Evolutionary conservation across 768 basidiomycete species (phyloP).

Genomic region (Hypholoma fasciculare): DNA sequence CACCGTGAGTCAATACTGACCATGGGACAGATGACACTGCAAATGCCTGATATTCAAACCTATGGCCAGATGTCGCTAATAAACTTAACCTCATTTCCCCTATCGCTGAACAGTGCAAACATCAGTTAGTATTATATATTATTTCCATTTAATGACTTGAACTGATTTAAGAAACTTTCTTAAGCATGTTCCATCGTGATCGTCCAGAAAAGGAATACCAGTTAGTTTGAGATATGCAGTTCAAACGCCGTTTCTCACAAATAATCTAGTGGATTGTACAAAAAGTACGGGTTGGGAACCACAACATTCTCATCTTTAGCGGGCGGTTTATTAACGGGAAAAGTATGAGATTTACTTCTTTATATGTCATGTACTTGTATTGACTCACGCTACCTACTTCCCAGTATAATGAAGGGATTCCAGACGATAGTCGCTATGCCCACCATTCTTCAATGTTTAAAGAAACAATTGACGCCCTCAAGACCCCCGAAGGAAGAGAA

Average conservation of each 20-base stretch:
- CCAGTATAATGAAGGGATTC: conserved; percentile 76
- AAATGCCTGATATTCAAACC: neutral
- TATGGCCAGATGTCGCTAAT: conserved; percentile 55
- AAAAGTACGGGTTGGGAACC: conserved; percentile 67
- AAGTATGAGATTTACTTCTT: conserved; percentile 36
- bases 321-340: conserved; percentile 73
- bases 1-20: conserved; percentile 36
- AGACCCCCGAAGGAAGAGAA: conserved; percentile 57
- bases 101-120: conserved; percentile 74
- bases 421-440: conserved; percentile 67
- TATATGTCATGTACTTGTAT: neutral
- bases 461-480: conserved; percentile 49
- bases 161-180: neutral
- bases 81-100: conserved; percentile 68
- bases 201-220: conserved; percentile 77
- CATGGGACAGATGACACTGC: no score
- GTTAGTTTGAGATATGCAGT: conserved; percentile 29
- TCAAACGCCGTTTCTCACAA: neutral
- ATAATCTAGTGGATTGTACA: conserved; percentile 51
- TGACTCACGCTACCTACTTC: neutral
- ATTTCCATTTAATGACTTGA: neutral
- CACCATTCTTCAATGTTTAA: conserved; percentile 56
- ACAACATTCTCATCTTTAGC: conserved; percentile 77
- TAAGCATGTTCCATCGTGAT: conserved; percentile 77
- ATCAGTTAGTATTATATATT: conserved; percentile 42